Conservation (phyloP, 495 filamentous ascomycete genomes). For the Aspergillus funiculosus region DNA sequence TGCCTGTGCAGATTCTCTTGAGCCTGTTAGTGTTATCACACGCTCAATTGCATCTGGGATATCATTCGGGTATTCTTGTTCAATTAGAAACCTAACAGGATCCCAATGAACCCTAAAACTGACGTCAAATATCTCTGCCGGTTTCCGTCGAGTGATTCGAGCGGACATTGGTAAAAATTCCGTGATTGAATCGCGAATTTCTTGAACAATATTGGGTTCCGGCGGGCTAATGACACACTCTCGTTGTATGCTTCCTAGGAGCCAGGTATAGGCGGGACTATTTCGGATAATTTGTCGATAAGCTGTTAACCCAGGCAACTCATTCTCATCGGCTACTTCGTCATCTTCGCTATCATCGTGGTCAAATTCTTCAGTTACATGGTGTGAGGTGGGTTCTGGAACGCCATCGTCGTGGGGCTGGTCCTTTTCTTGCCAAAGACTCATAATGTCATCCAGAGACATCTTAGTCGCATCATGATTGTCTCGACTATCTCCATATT, state of each 20-base stretch:
- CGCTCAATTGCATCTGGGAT: not conserved
- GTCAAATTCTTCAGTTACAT: not conserved
- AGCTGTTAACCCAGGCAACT: no score
- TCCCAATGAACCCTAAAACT: conserved; percentile 19
- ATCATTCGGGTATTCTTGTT: conserved; percentile 18
- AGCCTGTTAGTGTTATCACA: conserved; percentile 28
- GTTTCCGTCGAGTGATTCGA: not conserved
- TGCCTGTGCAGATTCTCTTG: conserved; percentile 23
- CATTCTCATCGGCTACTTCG: no score
- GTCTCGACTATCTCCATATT: no score
- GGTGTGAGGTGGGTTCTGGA: no score
- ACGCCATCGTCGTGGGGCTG: no score
- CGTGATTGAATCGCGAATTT: not conserved
- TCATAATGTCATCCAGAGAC: no score
- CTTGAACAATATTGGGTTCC: not conserved
- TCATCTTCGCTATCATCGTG: not conserved
- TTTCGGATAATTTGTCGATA: not conserved
- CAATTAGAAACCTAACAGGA: conserved; percentile 18
- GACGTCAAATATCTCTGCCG: not conserved
- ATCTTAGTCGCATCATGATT: no score
- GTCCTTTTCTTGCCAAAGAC: no score
- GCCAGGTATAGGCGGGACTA: not conserved
- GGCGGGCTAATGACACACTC: not conserved
- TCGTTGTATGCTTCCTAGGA: not conserved
- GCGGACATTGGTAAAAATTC: not conserved